A percentile compares a stretch with the other conserved stretches of the same genome.
Evolutionary conservation across 2,329 filamentous ascomycete genomes (phyloP).

Genomic region (Bipolaris sorokiniana): DNA sequence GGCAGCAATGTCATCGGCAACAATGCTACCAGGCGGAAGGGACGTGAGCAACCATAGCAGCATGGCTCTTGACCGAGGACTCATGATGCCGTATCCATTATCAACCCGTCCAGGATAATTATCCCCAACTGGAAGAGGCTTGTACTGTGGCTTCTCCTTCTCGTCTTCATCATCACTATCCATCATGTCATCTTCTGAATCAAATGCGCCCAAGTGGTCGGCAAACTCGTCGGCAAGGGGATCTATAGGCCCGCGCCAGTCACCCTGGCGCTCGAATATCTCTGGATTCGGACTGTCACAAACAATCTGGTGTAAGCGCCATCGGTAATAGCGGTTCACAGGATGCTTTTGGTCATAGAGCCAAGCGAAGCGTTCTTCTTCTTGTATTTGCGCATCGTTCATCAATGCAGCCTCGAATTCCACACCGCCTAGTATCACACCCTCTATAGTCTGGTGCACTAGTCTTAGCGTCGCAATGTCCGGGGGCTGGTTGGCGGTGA

Average conservation of each 20-base stretch:
- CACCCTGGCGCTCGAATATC: slow-evolving; percentile 35
- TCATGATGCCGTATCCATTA: slow-evolving; percentile 39
- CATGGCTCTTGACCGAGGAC: slow-evolving; percentile 61
- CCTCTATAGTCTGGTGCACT: slow-evolving; percentile 87
- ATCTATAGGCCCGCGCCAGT: slow-evolving; percentile 78
- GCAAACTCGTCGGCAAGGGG: slow-evolving; percentile 80
- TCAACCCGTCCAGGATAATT: slow-evolving; percentile 37
- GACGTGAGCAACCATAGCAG: slow-evolving; percentile 83
- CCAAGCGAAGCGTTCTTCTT: slow-evolving; percentile 91
- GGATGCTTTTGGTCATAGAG: slow-evolving; percentile 78
- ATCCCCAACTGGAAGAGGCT: slow-evolving; percentile 35
- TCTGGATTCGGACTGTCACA: slow-evolving; percentile 56
- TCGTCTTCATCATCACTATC: slow-evolving; percentile 75
- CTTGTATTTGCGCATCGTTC: slow-evolving; percentile 81
- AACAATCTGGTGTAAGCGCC: slow-evolving; percentile 86
- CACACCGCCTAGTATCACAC: slow-evolving; percentile 76
- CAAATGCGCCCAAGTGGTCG: slow-evolving; percentile 76
- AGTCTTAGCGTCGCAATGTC: slow-evolving; percentile 80
- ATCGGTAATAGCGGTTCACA: slow-evolving; percentile 89
- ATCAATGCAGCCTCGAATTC: slow-evolving; percentile 93
- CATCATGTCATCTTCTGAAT: slow-evolving; percentile 55
- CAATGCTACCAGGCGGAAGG: slow-evolving; percentile 74
- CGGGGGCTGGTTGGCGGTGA: slow-evolving; percentile 69
- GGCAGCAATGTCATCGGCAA: slow-evolving; percentile 84
- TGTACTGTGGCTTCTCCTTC: slow-evolving; percentile 31